Evolutionary conservation across 164 flowering plant genomes (phyloP), one percentile per base, ranked within the genome.

Genomic region (Macadamia integrifolia): DNA sequence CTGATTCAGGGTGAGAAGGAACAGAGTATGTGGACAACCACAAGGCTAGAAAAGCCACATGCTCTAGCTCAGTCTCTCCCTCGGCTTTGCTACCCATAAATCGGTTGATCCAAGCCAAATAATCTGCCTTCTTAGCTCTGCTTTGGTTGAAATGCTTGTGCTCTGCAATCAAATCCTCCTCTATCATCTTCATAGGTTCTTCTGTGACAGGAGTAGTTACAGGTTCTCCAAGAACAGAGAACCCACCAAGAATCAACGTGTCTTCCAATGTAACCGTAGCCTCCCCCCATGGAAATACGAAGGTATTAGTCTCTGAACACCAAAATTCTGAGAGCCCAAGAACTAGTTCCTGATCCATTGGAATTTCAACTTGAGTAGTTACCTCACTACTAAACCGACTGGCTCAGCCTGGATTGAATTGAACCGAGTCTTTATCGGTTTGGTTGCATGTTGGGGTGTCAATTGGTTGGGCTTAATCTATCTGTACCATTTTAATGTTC

Each of bases 281-380:
- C 44, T 80, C 82, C 0, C 86, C 86, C 82, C 86, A 83, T 12
- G 74, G 76, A 59, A 83, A 76, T 1, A 80, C 52, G 30, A 83
- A 83, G 0, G 77, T 69, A 31, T 77, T 80, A 3, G 80, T 77
- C 46, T 72, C 69, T 10, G 65, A 6, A 30, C 76, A 70, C 82
- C 83, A 83, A 5, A 62, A 70, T 57, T 78, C 75, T 0, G 60
- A 66, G 12, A 83, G 30, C 44, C 65, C 80, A 49, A 76, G 46
- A 2, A 81, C 11, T 65, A 72, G 18, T 6, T 58, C 75, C 31
- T 62, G 1, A 8, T 67, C 18, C 59, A 52, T 63, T 1, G 3
- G 13, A 42, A 43, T 43, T 4, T 4, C 9, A 43, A 43, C 6
- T 43, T 43, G 46, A 43, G 9, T 9, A 43, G n/a, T n/a, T n/a